phyloP scores from a whole-genome alignment of 768 basidiomycete species.

The Roridomyces roridus region DNA sequence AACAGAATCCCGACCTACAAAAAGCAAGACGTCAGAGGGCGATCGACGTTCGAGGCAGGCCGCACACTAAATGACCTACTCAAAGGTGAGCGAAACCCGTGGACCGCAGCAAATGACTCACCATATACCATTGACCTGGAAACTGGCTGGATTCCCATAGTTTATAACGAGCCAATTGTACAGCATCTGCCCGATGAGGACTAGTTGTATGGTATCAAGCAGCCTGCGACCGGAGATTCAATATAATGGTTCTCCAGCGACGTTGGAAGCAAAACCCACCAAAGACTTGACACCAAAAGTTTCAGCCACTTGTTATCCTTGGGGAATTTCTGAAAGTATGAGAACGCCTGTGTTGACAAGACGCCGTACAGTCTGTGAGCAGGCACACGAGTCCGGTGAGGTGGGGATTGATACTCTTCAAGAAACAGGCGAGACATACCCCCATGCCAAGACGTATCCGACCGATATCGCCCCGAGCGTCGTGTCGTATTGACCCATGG shows the following conservation, averaged over 20 bases:
- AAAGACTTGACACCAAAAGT: conserved; percentile 34
- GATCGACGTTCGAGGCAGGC: background rate
- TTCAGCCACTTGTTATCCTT: conserved; percentile 37
- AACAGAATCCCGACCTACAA: too few species aligned
- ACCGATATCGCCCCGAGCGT: too few species aligned
- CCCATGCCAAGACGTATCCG: too few species aligned
- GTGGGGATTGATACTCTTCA: too few species aligned
- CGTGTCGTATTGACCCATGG: too few species aligned
- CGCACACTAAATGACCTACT: conserved; percentile 4
- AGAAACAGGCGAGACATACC: background rate
- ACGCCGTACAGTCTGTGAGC: conserved; percentile 51
- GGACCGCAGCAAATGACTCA: background rate
- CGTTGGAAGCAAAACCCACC: conserved; percentile 22
- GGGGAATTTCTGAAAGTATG: too few species aligned
- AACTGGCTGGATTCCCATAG: conserved; percentile 32
- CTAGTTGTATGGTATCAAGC: conserved; percentile 41
- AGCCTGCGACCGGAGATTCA: conserved; percentile 37
- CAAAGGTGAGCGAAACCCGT: background rate
- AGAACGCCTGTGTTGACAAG: too few species aligned
- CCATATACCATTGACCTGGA: conserved; percentile 36
- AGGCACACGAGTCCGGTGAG: background rate
- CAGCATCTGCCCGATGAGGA: conserved; percentile 38
- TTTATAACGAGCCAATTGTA: conserved; percentile 44
- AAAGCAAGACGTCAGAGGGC: too few species aligned
- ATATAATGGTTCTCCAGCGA: background rate